Evolutionary conservation across 2,329 filamentous ascomycete genomes (phyloP).

Genomic region (Phyllosticta citrichinensis): DNA sequence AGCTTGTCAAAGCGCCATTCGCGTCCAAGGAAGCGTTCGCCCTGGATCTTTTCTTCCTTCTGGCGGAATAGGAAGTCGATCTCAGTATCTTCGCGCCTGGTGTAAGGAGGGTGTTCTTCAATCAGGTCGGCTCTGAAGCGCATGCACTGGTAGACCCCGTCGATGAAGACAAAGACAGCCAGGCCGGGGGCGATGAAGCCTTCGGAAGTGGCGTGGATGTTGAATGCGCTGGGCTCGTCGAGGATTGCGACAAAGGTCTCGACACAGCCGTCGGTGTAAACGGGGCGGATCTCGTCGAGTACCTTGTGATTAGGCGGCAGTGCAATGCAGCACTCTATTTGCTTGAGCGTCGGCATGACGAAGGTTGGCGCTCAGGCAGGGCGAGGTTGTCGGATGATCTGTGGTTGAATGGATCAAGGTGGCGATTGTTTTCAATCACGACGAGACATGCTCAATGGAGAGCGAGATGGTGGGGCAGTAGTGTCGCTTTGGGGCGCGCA

Average conservation of each 20-base stretch:
- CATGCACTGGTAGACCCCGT: slow-evolving; percentile 49
- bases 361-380: neutral
- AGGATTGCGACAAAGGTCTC: slow-evolving; percentile 44
- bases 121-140: slow-evolving; percentile 19
- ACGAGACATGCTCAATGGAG: neutral
- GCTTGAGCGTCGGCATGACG: slow-evolving; percentile 44
- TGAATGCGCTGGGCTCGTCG: slow-evolving; percentile 34
- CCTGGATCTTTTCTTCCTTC: slow-evolving; percentile 40
- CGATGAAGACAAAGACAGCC: slow-evolving; percentile 47
- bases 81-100: slow-evolving; percentile 36
- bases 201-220: slow-evolving; percentile 37
- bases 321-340: slow-evolving; percentile 43
- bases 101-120: neutral
- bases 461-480: neutral
- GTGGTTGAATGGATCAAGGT: neutral
- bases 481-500: neutral
- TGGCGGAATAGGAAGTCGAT: slow-evolving; percentile 43
- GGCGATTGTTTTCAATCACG: neutral
- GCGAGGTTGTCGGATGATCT: neutral
- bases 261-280: slow-evolving; percentile 43
- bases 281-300: slow-evolving; percentile 40
- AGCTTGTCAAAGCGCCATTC: slow-evolving; percentile 45
- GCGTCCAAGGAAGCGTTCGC: slow-evolving; percentile 39
- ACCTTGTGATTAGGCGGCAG: slow-evolving; percentile 32
- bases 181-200: slow-evolving; percentile 45